Base-by-base conservation (phyloP, 176 grass and related monocot species). In the Calamus simplicifolius region DNA sequence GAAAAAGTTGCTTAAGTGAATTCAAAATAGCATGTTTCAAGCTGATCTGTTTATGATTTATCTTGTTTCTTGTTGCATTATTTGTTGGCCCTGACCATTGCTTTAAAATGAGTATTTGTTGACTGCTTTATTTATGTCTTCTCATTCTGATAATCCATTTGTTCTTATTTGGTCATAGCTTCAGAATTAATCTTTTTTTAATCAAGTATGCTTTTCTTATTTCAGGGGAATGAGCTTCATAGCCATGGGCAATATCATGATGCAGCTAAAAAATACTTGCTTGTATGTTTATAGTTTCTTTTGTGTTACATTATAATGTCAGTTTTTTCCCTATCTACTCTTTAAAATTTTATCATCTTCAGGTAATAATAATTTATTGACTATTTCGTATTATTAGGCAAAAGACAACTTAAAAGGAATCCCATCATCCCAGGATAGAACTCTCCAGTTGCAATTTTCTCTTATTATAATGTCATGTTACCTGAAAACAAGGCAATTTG, bases 381-480 rank as follows among this genome's bases (percentile, higher is more conserved):
- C 28, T 29, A 4, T 1, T 68, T 80, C 76, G 54, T 15, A 28
- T 85, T 51, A 78, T 28, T 76, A 97, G 87, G 87, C 87, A 28
- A 91, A 97, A 68, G 82, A 91, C 74, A 88, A 91, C 71, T 57
- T 91, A 67, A 97, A 85, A 63, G 69, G 15, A 48, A 52, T 91
- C 64, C 84, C 84, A 50, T 80, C 69, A 1, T 69, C 84, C 18
- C 57, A 57, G 18, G 87, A 30, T 1, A 43, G 73, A 68, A 80
- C 63, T 52, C 63, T 97, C 54, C 84, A 91, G 71, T 56, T 88
- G 72, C 87, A 88, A 35, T 97, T 87, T 16, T 82, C 87, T 19
- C 84, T 97, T 80, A 97, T 91, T 79, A 62, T 97, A 70, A 97
- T 97, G 93, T 84, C 87, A 38, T 97, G 93, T 73, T 97, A 97